phyloP scores from a whole-genome alignment of 176 grass and related monocot species.

The Dendrocalamus sinicus region DNA sequence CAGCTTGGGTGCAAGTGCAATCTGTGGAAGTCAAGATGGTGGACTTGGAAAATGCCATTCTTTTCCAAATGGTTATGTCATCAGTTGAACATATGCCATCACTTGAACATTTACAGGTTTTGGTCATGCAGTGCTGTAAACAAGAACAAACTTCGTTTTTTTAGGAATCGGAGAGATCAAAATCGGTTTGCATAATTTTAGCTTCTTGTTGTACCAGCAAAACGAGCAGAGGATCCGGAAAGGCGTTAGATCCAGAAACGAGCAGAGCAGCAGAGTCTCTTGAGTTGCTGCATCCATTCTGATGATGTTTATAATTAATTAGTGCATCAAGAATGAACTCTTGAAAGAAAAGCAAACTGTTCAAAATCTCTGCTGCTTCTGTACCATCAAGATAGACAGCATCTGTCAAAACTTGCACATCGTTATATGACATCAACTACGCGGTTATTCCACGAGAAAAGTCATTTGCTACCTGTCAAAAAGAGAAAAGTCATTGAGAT shows the following conservation, averaged over 20 bases:
- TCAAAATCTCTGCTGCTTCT: neutral
- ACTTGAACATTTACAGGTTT: neutral
- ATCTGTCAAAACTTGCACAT: too few relatives aligned
- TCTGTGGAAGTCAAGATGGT: slow-evolving; percentile 8
- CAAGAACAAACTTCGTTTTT: neutral
- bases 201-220: neutral
- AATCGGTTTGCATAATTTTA: neutral
- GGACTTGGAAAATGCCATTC: neutral
- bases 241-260: too few relatives aligned
- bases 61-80: neutral
- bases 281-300: too few relatives aligned
- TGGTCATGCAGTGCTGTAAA: too few relatives aligned
- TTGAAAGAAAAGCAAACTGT: neutral
- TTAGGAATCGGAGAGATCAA: too few relatives aligned
- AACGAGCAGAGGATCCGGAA: neutral
- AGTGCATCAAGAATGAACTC: too few relatives aligned
- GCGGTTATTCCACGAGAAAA: neutral
- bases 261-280: too few relatives aligned
- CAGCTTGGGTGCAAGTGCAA: neutral
- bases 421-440: neutral
- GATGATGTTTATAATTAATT: too few relatives aligned
- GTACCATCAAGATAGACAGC: neutral
- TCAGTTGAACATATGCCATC: neutral
- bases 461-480: neutral
- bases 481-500: neutral